phyloP scores from a whole-genome alignment of 495 filamentous ascomycete species.

The Penicillium angulare region DNA sequence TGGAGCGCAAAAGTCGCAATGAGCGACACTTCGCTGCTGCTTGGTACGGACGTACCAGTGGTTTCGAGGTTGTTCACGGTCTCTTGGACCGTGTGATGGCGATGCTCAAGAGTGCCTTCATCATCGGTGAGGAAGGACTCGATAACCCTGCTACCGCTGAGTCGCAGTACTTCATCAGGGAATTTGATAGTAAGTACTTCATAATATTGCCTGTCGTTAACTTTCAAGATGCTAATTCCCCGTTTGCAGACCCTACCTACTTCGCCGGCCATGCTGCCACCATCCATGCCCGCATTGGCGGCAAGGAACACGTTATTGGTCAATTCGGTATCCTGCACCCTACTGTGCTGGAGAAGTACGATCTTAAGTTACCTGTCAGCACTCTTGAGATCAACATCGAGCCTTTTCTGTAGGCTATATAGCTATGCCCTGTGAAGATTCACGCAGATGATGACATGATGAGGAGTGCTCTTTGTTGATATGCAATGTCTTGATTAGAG shows the following conservation, averaged over 20 bases:
- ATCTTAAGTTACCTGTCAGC: constrained; percentile 90
- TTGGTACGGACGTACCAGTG: constrained; percentile 90
- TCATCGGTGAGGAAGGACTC: constrained; percentile 70
- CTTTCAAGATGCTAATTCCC: constrained; percentile 7
- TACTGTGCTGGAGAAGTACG: constrained; percentile 88
- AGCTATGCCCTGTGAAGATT: not conserved
- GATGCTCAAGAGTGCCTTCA: constrained; percentile 84
- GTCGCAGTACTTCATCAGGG: constrained; percentile 86
- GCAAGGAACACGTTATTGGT: constrained; percentile 71
- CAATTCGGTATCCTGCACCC: constrained; percentile 93
- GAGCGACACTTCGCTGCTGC: constrained; percentile 95
- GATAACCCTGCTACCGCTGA: constrained; percentile 52
- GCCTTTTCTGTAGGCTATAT: constrained; percentile 69
- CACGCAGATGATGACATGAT: constrained; percentile 27
- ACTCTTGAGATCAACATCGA: constrained; percentile 95
- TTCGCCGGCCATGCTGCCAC: constrained; percentile 86
- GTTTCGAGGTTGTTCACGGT: constrained; percentile 95
- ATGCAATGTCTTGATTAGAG: constrained; percentile 17
- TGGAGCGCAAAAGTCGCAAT: constrained; percentile 84
- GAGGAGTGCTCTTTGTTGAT: constrained; percentile 16
- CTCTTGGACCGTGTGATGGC: constrained; percentile 86
- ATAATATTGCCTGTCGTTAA: too few species aligned
- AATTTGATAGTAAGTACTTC: constrained; percentile 68
- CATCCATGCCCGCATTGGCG: constrained; percentile 69
- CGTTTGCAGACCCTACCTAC: constrained; percentile 71